These are phyloP conservation scores for Pseudogymnoascus sp. DNA, from an alignment of 2,329 filamentous ascomycete species.

Conservation along the genomic window DNA sequence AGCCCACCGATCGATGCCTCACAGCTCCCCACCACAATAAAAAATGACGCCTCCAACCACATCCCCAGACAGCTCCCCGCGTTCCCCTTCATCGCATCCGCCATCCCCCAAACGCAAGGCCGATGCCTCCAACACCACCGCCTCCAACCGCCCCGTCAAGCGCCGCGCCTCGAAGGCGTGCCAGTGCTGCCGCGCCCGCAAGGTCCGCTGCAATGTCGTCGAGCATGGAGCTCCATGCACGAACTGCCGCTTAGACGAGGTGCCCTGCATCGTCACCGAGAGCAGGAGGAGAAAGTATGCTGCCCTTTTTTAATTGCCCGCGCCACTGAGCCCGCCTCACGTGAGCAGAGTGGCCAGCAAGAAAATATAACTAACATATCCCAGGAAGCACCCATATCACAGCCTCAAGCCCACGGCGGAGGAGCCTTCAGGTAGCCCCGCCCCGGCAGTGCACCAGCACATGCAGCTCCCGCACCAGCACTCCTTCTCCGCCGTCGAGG, in stretches of 20 bases:
- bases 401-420: background rate
- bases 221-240: conserved; percentile 25
- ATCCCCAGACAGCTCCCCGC: conserved; percentile 11
- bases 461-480: conserved; percentile 10
- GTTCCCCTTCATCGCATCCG: conserved; percentile 11
- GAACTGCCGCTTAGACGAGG: conserved; percentile 35
- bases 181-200: conserved; percentile 78
- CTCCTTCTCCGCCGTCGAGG: conserved; percentile 11
- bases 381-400: background rate
- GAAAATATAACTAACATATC: background rate
- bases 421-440: background rate
- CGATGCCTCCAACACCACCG: conserved; percentile 16
- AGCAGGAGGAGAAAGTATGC: conserved; percentile 61
- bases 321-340: conserved; percentile 19
- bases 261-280: conserved; percentile 45
- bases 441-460: background rate
- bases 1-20: background rate
- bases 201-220: conserved; percentile 80
- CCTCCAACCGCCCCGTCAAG: conserved; percentile 41
- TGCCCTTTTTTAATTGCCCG: conserved; percentile 17
- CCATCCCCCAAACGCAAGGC: conserved; percentile 18
- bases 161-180: conserved; percentile 86
- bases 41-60: background rate
- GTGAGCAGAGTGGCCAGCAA: conserved; percentile 17
- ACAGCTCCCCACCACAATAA: background rate